These are phyloP conservation scores for Elongisporangium anandrum DNA, from an alignment of 352 stramenopile genomes.

Conservation along the genomic window DNA sequence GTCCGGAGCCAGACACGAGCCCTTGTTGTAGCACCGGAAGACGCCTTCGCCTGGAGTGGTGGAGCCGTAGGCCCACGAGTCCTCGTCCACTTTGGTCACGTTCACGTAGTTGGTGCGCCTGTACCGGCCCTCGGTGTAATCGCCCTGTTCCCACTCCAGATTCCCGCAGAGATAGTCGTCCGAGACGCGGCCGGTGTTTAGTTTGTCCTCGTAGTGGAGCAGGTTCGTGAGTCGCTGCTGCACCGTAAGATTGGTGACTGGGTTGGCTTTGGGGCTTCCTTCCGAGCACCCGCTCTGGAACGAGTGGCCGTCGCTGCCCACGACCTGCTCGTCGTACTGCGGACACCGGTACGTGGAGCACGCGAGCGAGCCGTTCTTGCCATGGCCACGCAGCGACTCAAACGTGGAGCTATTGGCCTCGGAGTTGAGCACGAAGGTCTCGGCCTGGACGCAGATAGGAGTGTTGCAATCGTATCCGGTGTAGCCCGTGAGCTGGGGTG, in stretches of 20 bases:
- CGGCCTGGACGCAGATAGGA: conserved; percentile 93
- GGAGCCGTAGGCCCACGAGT: conserved; percentile 62
- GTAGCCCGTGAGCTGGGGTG: conserved; percentile 89
- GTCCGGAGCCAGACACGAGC: conserved; percentile 90
- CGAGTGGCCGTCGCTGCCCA: conserved; percentile 89
- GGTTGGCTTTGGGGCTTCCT: conserved; percentile 57
- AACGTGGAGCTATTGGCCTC: conserved; percentile 24
- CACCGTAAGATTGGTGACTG: conserved; percentile 23
- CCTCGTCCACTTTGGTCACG: conserved; percentile 74
- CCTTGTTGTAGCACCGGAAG: conserved; percentile 93
- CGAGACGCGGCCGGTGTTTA: conserved; percentile 58
- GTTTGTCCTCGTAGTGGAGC: conserved; percentile 41
- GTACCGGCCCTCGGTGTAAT: conserved; percentile 82
- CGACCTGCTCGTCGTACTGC: conserved; percentile 83
- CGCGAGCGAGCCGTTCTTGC: conserved; percentile 27
- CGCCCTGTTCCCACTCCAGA: conserved; percentile 88
- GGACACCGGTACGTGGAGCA: conserved; percentile 72
- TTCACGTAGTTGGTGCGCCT: conserved; percentile 92
- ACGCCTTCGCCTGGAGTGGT: conserved; percentile 86
- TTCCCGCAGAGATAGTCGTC: conserved; percentile 84
- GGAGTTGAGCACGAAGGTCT: conserved; percentile 90
- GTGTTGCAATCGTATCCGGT: conserved; percentile 97
- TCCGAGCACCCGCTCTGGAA: conserved; percentile 93
- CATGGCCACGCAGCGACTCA: conserved; percentile 54
- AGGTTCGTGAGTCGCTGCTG: conserved; percentile 44